Base-by-base conservation (phyloP, 2,329 filamentous ascomycete species). In the Alternaria solani region DNA sequence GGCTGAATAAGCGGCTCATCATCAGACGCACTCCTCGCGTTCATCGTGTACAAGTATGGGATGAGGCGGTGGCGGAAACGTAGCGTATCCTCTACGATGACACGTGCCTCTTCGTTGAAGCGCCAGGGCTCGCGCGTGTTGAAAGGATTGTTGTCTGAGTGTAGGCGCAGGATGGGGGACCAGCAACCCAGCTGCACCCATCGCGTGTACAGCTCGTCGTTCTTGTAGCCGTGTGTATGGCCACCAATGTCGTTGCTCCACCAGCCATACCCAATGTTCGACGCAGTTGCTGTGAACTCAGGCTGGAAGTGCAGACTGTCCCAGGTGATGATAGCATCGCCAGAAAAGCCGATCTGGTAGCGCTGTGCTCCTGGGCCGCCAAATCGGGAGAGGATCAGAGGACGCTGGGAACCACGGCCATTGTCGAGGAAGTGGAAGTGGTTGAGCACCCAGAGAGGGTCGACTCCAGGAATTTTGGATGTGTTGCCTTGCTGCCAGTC, bases 181-280 rank as follows among this genome's bases (percentile, higher is more conserved):
- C 87, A 88, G 46, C 83, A 84, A 5, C 87, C 88, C 2, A 86
- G 80, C 68, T 90, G 88, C 0, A 88, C 81, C 88, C 87, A 90
- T 18, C 88, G 82, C 1, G 84, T 81, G 1, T 83, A 81, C 7
- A 89, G 78, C 66, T 90, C 86, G 51, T 88, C 87, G 51, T 87
- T 85, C 6, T 84, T 82, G 39, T 75, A 76, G 4, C 88, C 88
- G 2, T 75, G 71, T 66, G 86, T 84, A 69, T 90, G 88, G 0
- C 88, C 88, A n/a, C 88, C 88, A 28, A 90, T 88, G 63, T 90
- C 88, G 71, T 90, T 87, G 51, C 85, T 87, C 88, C 88, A 90
- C 87, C 87, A 89, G 2, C 87, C 88, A 63, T 87, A 90, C 0
- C 88, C 88, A 59, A 90, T 88, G 72, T 90, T 90, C 9, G 86